A percentile compares a stretch with the other conserved stretches of the same genome.
Conservation (phyloP, 495 filamentous ascomycete genomes). For the Cercophora samala region DNA sequence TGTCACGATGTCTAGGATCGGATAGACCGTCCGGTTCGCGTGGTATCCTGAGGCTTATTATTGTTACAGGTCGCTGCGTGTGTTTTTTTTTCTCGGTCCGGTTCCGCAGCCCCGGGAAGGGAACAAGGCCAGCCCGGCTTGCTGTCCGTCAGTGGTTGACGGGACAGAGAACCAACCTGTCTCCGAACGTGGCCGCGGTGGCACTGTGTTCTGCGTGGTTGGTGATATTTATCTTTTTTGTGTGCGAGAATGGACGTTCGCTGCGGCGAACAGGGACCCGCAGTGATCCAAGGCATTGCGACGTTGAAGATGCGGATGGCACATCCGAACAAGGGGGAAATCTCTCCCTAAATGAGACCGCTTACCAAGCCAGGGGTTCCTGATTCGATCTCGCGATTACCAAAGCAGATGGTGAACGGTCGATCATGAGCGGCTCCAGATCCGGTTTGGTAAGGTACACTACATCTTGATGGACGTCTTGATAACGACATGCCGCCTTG, state of each 20-base stretch:
- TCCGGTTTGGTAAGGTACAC: background rate
- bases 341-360: background rate
- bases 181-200: background rate
- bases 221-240: no score
- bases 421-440: background rate
- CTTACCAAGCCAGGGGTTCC: background rate
- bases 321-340: background rate
- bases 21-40: background rate
- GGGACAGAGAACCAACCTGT: background rate
- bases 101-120: conserved; percentile 5
- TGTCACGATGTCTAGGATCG: background rate
- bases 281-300: background rate
- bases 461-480: background rate
- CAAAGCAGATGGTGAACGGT: background rate
- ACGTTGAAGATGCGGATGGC: background rate
- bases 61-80: background rate
- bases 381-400: background rate
- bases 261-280: no score
- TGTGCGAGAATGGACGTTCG: background rate
- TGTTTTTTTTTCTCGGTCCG: background rate
- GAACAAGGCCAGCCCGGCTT: background rate
- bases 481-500: background rate
- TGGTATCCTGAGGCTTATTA: conserved; percentile 2
- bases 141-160: background rate
- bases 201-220: background rate